Conservation (phyloP, 2,329 filamentous ascomycete species). For the Knoxdaviesia capensis region DNA sequence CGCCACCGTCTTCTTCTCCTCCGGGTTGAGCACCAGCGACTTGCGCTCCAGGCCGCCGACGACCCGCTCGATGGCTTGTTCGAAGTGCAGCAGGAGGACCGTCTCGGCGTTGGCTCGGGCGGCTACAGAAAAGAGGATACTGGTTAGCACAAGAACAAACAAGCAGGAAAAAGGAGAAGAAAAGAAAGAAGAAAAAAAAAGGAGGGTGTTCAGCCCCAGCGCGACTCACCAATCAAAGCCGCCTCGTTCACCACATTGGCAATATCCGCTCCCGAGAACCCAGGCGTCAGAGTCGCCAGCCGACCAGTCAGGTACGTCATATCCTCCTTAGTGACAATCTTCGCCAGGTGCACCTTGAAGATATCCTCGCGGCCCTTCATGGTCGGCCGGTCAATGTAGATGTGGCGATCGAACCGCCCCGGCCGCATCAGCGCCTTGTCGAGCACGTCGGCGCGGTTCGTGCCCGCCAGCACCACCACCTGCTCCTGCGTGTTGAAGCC, state of each 20-base stretch:
- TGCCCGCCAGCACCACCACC: slow-evolving; percentile 90
- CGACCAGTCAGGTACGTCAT: slow-evolving; percentile 73
- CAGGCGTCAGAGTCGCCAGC: slow-evolving; percentile 78
- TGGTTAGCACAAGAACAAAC: slow-evolving; percentile 1
- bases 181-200: neutral
- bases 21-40: slow-evolving; percentile 76
- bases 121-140: slow-evolving; percentile 28
- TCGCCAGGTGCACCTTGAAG: slow-evolving; percentile 82
- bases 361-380: slow-evolving; percentile 96
- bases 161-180: neutral
- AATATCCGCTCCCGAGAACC: slow-evolving; percentile 94
- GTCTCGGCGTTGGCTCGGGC: slow-evolving; percentile 63
- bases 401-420: slow-evolving; percentile 92
- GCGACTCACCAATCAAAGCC: slow-evolving; percentile 65
- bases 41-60: slow-evolving; percentile 95
- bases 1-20: slow-evolving; percentile 89
- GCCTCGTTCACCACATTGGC: slow-evolving; percentile 98
- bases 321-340: slow-evolving; percentile 86
- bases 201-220: no score
- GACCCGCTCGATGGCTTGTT: slow-evolving; percentile 93
- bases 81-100: slow-evolving; percentile 80
- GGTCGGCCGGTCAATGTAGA: slow-evolving; percentile 81
- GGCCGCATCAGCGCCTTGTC: slow-evolving; percentile 94
- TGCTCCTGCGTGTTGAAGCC: slow-evolving; percentile 95
- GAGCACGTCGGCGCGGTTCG: slow-evolving; percentile 83